Evolutionary conservation across 768 basidiomycete genomes (phyloP).

Genomic region (Tubosaeta sp.): DNA sequence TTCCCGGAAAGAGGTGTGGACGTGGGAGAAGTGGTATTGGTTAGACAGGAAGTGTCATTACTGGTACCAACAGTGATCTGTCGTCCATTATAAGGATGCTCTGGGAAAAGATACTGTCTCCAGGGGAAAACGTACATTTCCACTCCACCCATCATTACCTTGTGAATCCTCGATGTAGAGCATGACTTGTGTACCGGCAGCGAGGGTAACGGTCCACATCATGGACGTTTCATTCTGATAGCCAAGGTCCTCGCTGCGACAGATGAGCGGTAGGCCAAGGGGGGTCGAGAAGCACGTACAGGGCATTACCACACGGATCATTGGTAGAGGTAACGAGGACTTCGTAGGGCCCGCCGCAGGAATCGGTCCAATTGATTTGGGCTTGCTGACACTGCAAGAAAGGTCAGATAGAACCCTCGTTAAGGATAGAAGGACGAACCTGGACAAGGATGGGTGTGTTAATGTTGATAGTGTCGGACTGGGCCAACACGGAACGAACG

Average conservation of each 20-base stretch:
- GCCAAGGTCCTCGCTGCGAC: constrained; percentile 53
- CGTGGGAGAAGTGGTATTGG: constrained; percentile 1
- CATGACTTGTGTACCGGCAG: constrained; percentile 45
- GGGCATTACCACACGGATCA: constrained; percentile 53
- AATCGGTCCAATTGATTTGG: constrained; percentile 48
- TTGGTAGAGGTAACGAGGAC: constrained; percentile 48
- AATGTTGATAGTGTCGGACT: constrained; percentile 41
- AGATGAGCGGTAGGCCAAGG: constrained; percentile 3
- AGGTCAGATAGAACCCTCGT: not conserved
- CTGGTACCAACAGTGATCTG: constrained; percentile 37
- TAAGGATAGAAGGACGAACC: constrained; percentile 33
- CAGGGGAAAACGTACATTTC: constrained; percentile 39
- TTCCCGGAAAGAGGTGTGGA: not conserved
- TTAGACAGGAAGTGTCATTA: constrained; percentile 37
- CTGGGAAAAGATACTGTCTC: not conserved
- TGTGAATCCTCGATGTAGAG: constrained; percentile 51
- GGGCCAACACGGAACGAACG: constrained; percentile 47
- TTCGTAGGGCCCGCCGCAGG: constrained; percentile 48
- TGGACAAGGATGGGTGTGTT: constrained; percentile 49
- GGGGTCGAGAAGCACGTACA: constrained; percentile 42
- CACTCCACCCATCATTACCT: constrained; percentile 66
- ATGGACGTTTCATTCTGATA: constrained; percentile 43
- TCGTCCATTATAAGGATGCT: not conserved
- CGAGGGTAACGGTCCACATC: constrained; percentile 38
- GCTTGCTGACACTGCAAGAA: constrained; percentile 47